Percentiles rank a stretch among this genome's conserved stretches.
phyloP scores from a whole-genome alignment of 2,329 filamentous ascomycete genomes.

The Amauroascus niger region DNA sequence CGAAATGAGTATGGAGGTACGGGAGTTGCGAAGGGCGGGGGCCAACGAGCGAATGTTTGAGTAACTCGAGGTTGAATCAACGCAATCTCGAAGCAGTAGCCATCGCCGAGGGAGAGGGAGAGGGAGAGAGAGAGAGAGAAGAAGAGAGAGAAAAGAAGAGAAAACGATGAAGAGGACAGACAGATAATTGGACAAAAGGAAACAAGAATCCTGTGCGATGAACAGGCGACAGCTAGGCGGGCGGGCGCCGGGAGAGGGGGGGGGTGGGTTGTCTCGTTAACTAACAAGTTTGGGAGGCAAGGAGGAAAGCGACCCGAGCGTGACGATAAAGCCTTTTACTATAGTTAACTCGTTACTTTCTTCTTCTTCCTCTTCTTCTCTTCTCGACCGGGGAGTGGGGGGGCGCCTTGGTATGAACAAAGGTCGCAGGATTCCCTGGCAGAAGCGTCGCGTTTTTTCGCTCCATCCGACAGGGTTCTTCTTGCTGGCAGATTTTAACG shows the following conservation, averaged over 20 bases:
- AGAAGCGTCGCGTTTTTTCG: not conserved
- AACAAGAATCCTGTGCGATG: too few species aligned
- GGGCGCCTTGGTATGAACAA: not conserved
- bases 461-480: slow-evolving; percentile 2
- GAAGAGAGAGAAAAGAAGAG: too few species aligned
- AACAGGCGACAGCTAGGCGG: too few species aligned
- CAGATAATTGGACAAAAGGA: too few species aligned
- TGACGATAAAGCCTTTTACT: too few species aligned
- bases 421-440: not conserved
- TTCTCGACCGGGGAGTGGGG: not conserved
- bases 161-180: too few species aligned
- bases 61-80: not conserved
- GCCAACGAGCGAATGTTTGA: slow-evolving; percentile 9
- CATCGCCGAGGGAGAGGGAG: not conserved
- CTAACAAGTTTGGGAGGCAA: too few species aligned
- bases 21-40: slow-evolving; percentile 7
- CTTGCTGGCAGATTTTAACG: too few species aligned
- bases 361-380: too few species aligned
- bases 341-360: too few species aligned
- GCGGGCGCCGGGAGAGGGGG: too few species aligned
- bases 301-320: not conserved
- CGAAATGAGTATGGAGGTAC: not conserved
- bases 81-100: not conserved
- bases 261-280: too few species aligned
- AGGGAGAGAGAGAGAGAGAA: not conserved